A percentile compares a stretch with the other conserved stretches of the same genome.
Conservation (phyloP, 1,139 yeast species). For the Yarrowia galli region DNA sequence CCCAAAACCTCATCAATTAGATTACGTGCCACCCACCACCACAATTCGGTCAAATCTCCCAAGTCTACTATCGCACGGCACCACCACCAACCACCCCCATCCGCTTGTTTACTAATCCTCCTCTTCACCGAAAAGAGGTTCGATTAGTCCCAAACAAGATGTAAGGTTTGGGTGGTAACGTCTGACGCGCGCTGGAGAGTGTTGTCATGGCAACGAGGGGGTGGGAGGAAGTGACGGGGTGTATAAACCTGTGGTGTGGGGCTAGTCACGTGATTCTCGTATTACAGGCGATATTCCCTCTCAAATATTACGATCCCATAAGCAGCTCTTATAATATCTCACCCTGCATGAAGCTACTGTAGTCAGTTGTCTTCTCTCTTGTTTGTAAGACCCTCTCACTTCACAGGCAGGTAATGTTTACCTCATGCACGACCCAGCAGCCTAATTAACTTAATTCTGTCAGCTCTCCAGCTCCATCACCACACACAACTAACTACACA, state of each 20-base stretch:
- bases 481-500: background rate
- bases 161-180: background rate
- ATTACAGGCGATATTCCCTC: too few relatives aligned
- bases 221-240: background rate
- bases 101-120: conserved; percentile 1
- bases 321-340: too few relatives aligned
- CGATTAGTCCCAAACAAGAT: conserved; percentile 7
- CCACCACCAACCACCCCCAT: too few relatives aligned
- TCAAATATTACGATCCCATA: too few relatives aligned
- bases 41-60: too few relatives aligned
- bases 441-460: conserved; percentile 4
- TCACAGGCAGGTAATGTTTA: conserved; percentile 26
- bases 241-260: too few relatives aligned
- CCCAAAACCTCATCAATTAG: background rate
- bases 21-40: too few relatives aligned
- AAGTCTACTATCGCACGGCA: too few relatives aligned
- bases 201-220: conserved; percentile 19
- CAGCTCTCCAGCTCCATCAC: background rate
- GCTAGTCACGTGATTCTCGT: too few relatives aligned
- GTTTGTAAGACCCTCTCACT: background rate
- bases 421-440: conserved; percentile 31
- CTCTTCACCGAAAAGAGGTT: conserved; percentile 13
- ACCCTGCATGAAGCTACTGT: conserved; percentile 9
- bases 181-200: conserved; percentile 6
- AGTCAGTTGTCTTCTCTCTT: background rate